Conservation (phyloP, 179 eudicot species). For the Silene noctiflora region DNA sequence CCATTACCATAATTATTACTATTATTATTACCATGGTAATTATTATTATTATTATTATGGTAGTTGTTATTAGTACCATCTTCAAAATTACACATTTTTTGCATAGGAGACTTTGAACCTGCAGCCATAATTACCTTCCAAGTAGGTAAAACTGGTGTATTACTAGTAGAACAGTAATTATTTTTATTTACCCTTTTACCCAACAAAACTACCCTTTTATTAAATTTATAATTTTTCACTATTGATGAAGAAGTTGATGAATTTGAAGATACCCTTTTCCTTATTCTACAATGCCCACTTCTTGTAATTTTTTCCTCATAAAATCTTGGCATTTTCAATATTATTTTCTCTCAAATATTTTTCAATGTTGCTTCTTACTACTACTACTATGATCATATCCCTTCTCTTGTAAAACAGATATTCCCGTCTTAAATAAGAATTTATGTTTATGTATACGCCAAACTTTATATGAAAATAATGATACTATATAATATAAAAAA, state of each 20-base stretch:
- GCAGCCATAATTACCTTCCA: conserved; percentile 35
- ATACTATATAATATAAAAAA: not conserved
- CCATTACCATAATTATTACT: conserved; percentile 10
- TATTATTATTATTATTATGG: not conserved
- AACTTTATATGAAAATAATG: not conserved
- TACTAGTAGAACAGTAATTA: conserved; percentile 36
- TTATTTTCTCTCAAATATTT: conserved; percentile 7
- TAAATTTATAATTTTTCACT: conserved; percentile 32
- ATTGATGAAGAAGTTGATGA: conserved; percentile 27
- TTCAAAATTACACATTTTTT: conserved; percentile 29
- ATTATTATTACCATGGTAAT: not conserved
- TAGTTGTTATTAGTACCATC: conserved; percentile 27
- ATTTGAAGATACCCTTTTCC: conserved; percentile 42
- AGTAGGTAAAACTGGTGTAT: conserved; percentile 48
- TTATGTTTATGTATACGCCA: not conserved
- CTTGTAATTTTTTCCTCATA: conserved; percentile 22
- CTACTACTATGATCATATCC: conserved; percentile 25
- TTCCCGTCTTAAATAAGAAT: no score
- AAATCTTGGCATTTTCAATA: conserved; percentile 39
- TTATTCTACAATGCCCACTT: conserved; percentile 35
- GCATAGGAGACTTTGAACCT: conserved; percentile 31
- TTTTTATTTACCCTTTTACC: conserved; percentile 24
- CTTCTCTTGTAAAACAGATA: not conserved
- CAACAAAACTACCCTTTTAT: conserved; percentile 33
- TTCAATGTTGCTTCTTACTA: conserved; percentile 16